Conservation (phyloP, 2,329 filamentous ascomycete genomes). For the Mycosphaerella arachidis region DNA sequence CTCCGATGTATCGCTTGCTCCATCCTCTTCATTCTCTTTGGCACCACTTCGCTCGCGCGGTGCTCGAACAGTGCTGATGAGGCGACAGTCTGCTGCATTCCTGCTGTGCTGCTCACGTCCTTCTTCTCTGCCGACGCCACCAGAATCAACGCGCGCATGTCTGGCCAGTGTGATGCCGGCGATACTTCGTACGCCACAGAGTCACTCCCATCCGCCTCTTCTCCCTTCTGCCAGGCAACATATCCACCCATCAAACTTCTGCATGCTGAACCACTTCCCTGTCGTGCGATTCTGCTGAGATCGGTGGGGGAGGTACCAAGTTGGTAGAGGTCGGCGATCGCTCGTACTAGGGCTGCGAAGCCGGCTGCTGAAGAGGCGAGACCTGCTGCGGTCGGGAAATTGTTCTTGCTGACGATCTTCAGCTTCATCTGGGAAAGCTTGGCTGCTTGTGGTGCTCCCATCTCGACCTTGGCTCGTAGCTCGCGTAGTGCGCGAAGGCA, state of each 20-base stretch:
- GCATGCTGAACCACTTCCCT: constrained; percentile 93
- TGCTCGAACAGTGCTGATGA: constrained; percentile 84
- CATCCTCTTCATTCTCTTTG: constrained; percentile 77
- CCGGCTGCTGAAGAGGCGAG: constrained; percentile 65
- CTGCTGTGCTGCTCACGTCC: constrained; percentile 83
- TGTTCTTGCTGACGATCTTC: constrained; percentile 91
- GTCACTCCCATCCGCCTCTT: constrained; percentile 72
- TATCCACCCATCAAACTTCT: constrained; percentile 91
- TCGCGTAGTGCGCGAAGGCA: constrained; percentile 83
- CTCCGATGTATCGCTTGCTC: constrained; percentile 70
- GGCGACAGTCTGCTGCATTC: constrained; percentile 94
- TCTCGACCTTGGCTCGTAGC: constrained; percentile 72
- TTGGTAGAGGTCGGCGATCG: constrained; percentile 86
- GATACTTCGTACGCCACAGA: constrained; percentile 85
- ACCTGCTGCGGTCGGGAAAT: constrained; percentile 96
- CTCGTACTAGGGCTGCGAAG: constrained; percentile 66
- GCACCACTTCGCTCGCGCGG: constrained; percentile 72
- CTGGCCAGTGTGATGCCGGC: constrained; percentile 84
- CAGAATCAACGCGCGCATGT: constrained; percentile 87
- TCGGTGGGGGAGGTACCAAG: constrained; percentile 71
- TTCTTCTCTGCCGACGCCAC: constrained; percentile 94
- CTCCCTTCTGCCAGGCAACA: constrained; percentile 86
- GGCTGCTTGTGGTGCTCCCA: constrained; percentile 66
- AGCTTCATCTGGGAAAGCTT: constrained; percentile 74
- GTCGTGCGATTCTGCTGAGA: constrained; percentile 81